These are phyloP conservation scores for Pelargonium australe DNA, from an alignment of 441 rosid genomes.

Conservation along the genomic window DNA sequence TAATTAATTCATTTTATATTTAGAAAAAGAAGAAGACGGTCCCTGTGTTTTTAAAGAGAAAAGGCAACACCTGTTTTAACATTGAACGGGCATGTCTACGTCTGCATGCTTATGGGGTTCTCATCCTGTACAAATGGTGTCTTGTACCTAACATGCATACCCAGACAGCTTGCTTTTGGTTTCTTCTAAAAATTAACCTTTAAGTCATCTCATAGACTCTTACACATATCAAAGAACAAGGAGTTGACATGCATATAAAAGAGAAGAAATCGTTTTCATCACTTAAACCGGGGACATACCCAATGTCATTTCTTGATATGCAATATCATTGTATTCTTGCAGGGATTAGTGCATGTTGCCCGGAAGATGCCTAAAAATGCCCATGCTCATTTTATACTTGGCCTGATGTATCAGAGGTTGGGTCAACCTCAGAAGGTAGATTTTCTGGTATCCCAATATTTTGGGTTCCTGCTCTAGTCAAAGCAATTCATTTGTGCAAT, in stretches of 20 bases:
- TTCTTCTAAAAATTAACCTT: no score
- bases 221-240: not conserved
- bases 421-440: constrained; percentile 83
- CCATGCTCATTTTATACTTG: constrained; percentile 91
- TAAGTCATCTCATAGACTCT: not conserved
- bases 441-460: constrained; percentile 9
- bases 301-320: constrained; percentile 3
- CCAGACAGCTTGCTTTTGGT: no score
- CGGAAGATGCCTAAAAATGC: constrained; percentile 96
- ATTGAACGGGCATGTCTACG: not conserved
- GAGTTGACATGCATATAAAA: no score
- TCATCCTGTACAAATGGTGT: not conserved
- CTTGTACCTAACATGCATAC: no score
- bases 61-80: not conserved
- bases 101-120: not conserved
- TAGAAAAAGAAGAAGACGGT: not conserved
- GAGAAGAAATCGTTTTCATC: no score
- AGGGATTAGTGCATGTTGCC: constrained; percentile 92
- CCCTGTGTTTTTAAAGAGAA: not conserved
- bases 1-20: not conserved
- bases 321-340: constrained; percentile 17
- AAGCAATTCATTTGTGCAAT: constrained; percentile 5
- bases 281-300: not conserved
- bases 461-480: constrained; percentile 1
- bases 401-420: constrained; percentile 83